Evolutionary conservation across 164 flowering plant genomes (phyloP).

Genomic region (Tetrastigma voinierianum): DNA sequence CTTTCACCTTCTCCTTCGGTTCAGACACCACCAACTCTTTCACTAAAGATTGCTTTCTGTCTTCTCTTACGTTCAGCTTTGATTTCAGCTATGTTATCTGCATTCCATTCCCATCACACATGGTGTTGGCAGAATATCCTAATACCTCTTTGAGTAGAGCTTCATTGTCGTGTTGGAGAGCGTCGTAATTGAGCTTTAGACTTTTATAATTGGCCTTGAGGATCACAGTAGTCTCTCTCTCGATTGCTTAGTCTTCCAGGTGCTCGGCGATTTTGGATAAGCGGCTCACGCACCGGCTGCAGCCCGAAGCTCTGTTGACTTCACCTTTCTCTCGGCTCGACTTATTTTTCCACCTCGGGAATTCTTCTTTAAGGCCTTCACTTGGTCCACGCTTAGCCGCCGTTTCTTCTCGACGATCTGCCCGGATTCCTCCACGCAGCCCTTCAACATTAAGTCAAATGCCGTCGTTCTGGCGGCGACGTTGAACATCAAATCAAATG

Average conservation of each 20-base stretch:
- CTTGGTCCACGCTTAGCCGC: constrained; percentile 69
- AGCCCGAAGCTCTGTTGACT: constrained; percentile 83
- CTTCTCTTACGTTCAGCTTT: constrained; percentile 52
- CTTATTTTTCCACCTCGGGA: constrained; percentile 88
- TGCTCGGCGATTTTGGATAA: constrained; percentile 92
- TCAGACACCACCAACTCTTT: constrained; percentile 40
- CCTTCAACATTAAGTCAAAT: too few relatives aligned
- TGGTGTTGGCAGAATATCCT: neutral
- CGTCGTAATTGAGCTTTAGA: constrained; percentile 59
- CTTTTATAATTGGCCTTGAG: constrained; percentile 57
- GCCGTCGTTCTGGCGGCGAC: too few relatives aligned
- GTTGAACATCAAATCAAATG: too few relatives aligned
- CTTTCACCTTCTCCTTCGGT: constrained; percentile 18
- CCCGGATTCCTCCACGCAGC: constrained; percentile 54
- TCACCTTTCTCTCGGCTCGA: constrained; percentile 83
- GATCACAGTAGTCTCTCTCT: constrained; percentile 71
- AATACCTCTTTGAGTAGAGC: constrained; percentile 68
- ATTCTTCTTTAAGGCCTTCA: constrained; percentile 82
- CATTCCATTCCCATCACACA: neutral
- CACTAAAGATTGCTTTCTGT: constrained; percentile 32
- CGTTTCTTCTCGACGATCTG: constrained; percentile 64
- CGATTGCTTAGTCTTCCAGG: constrained; percentile 90
- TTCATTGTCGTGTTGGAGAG: constrained; percentile 68
- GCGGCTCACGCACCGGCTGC: constrained; percentile 92
- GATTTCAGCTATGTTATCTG: constrained; percentile 65